A percentile compares a stretch with the other conserved stretches of the same genome.
Conservation (phyloP, 192 early-diverging fungal genomes). For the Cladochytrium replicatum region DNA sequence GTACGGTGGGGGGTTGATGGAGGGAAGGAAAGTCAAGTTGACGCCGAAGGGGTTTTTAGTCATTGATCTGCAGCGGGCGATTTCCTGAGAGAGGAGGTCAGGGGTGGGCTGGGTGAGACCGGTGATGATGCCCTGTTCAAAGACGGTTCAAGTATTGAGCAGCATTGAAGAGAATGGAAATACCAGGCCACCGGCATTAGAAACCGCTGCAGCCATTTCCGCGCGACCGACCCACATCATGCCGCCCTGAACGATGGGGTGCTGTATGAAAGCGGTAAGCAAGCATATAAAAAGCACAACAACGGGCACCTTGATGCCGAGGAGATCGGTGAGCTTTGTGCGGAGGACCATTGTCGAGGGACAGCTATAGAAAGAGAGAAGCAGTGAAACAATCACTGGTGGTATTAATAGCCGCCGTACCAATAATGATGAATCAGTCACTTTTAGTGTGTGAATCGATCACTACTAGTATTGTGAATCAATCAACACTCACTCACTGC, state of each 20-base stretch:
- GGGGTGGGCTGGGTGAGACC: conserved; percentile 73
- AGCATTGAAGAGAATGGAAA: too few relatives aligned
- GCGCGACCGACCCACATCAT: conserved; percentile 72
- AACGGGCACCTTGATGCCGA: conserved; percentile 64
- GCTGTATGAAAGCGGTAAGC: neutral
- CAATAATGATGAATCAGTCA: too few relatives aligned
- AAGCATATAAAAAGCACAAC: neutral
- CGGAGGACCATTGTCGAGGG: conserved; percentile 46
- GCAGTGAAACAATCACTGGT: too few relatives aligned
- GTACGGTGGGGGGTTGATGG: conserved; percentile 72
- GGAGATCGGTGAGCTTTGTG: conserved; percentile 53
- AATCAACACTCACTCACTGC: too few relatives aligned
- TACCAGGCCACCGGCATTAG: conserved; percentile 66
- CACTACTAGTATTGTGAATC: too few relatives aligned
- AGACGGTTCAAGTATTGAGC: too few relatives aligned
- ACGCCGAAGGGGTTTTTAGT: conserved; percentile 74
- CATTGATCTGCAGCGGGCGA: conserved; percentile 60
- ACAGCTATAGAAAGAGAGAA: too few relatives aligned
- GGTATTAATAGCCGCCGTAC: too few relatives aligned
- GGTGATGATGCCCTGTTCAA: conserved; percentile 57
- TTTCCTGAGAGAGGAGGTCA: conserved; percentile 59
- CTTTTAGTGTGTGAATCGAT: too few relatives aligned
- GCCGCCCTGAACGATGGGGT: conserved; percentile 40
- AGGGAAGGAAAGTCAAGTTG: conserved; percentile 68
- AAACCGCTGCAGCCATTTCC: conserved; percentile 56